These are phyloP conservation scores for Gossypium laxum DNA, from an alignment of 441 rosid genomes.

Conservation along the genomic window DNA sequence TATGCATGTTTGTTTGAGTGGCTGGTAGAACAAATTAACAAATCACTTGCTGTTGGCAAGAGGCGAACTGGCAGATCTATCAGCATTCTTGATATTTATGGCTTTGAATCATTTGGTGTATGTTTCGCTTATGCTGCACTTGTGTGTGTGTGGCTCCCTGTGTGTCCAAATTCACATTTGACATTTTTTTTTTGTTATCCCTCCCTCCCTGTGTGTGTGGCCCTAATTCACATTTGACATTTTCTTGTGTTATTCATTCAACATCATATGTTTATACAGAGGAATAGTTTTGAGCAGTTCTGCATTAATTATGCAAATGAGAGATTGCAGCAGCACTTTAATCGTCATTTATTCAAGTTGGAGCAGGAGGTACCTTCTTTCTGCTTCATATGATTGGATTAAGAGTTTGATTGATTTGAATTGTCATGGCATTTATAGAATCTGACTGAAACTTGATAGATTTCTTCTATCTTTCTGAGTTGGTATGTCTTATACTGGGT, in stretches of 20 bases:
- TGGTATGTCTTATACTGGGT: background rate
- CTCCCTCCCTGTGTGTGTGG: background rate
- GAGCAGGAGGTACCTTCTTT: constrained; percentile 77
- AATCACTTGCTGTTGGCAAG: constrained; percentile 90
- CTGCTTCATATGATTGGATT: constrained; percentile 6
- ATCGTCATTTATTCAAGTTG: constrained; percentile 87
- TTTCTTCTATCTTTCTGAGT: background rate
- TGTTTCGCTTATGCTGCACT: constrained; percentile 20
- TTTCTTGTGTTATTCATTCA: constrained; percentile 19
- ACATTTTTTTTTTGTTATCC: no score
- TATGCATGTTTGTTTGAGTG: constrained; percentile 89
- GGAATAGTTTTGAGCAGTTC: constrained; percentile 94
- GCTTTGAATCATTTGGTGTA: constrained; percentile 96
- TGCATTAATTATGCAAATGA: constrained; percentile 98
- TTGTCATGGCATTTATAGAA: background rate
- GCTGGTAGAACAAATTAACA: constrained; percentile 91
- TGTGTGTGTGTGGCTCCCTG: background rate
- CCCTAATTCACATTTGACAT: background rate
- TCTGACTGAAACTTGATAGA: background rate
- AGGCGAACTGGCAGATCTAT: constrained; percentile 87
- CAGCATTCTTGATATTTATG: constrained; percentile 96
- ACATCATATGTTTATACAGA: constrained; percentile 40
- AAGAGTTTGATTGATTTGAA: background rate
- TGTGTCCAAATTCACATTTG: background rate
- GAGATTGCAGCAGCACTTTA: constrained; percentile 96